A percentile compares a stretch with the other conserved stretches of the same genome.
These are phyloP conservation scores for Cryphonectria nitschkei DNA, from an alignment of 2,329 filamentous ascomycete genomes.

Conservation along the genomic window DNA sequence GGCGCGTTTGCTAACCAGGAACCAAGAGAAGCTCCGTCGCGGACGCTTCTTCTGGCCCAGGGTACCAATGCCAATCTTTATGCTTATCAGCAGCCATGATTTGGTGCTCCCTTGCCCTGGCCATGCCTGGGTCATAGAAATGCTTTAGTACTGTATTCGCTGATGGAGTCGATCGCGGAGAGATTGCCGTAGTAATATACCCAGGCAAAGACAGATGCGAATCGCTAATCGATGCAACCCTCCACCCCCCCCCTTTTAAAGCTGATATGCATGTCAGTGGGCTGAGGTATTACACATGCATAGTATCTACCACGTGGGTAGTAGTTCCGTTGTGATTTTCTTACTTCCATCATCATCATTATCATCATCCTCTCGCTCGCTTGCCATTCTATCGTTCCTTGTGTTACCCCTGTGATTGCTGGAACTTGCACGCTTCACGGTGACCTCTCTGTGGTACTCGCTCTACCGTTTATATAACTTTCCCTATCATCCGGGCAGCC, in stretches of 20 bases:
- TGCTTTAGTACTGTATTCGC: not conserved
- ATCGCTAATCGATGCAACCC: not conserved
- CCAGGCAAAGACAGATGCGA: not conserved
- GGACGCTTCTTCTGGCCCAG: not conserved
- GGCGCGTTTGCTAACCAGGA: not conserved
- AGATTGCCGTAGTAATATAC: not conserved
- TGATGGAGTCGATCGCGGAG: not conserved
- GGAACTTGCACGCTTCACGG: not conserved
- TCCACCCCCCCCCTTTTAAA: not conserved
- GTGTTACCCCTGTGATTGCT: not conserved
- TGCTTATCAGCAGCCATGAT: not conserved
- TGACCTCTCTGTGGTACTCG: not conserved
- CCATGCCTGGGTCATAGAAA: not conserved
- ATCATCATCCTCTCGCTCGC: not conserved
- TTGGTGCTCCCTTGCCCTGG: not conserved
- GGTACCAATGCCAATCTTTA: not conserved
- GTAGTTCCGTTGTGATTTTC: not conserved
- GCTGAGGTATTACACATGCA: not conserved
- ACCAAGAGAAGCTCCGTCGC: not conserved
- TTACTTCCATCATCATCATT: not conserved
- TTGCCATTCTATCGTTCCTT: not conserved
- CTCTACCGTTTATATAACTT: too few relatives aligned
- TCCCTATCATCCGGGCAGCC: not conserved
- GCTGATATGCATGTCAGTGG: constrained; percentile 1
- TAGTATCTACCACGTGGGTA: not conserved